A percentile compares a stretch with the other conserved stretches of the same genome.
Conservation (phyloP, 768 basidiomycete species). For the Omphalotus guepiniiformis region DNA sequence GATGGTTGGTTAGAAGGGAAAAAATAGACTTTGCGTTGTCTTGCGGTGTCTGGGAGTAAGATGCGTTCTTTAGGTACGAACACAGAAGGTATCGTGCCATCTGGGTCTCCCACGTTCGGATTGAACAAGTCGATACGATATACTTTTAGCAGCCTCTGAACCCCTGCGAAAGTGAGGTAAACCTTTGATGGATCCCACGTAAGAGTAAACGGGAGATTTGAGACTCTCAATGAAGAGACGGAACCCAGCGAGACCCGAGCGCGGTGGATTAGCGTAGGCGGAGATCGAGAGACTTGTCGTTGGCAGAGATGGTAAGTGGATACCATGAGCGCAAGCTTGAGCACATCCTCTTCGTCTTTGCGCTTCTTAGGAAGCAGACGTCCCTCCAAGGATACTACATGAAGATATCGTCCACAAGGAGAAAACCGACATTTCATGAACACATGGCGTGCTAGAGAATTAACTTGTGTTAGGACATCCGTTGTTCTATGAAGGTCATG, state of each 20-base stretch:
- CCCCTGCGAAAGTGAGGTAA: constrained; percentile 17
- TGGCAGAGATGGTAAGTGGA: constrained; percentile 20
- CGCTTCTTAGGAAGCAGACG: constrained; percentile 10
- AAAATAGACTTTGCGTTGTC: constrained; percentile 17
- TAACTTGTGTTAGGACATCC: background rate
- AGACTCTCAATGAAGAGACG: constrained; percentile 9
- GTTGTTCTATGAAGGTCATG: background rate
- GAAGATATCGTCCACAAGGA: constrained; percentile 18
- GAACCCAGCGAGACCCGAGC: constrained; percentile 14
- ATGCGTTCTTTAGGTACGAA: constrained; percentile 15
- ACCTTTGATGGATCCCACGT: constrained; percentile 22
- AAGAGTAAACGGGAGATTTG: constrained; percentile 21
- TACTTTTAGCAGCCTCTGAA: constrained; percentile 14
- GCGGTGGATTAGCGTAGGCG: constrained; percentile 18
- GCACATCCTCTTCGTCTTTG: constrained; percentile 1
- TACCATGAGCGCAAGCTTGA: constrained; percentile 18
- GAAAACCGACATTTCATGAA: constrained; percentile 25
- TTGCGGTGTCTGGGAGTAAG: constrained; percentile 20
- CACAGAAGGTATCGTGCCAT: constrained; percentile 4
- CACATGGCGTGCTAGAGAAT: constrained; percentile 19
- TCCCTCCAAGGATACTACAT: constrained; percentile 24
- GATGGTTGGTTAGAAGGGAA: constrained; percentile 16
- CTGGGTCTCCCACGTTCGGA: background rate
- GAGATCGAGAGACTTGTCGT: constrained; percentile 14
- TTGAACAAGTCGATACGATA: constrained; percentile 21